phyloP scores from a whole-genome alignment of 495 filamentous ascomycete species.

The Haplographium delicatum region DNA sequence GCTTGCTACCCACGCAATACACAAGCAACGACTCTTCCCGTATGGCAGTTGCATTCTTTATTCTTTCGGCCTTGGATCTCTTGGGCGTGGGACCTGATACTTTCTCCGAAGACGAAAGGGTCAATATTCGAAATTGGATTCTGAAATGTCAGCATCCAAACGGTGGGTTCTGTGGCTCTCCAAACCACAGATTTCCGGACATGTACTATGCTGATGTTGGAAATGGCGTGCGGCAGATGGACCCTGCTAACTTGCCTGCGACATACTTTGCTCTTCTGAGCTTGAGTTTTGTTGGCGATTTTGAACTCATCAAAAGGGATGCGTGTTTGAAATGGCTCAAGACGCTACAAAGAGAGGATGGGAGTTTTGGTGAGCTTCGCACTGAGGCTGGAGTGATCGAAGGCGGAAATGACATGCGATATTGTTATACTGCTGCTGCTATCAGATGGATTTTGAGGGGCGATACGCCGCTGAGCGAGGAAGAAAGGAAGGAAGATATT shows the following conservation, averaged over 20 bases:
- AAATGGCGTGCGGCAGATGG: slow-evolving; percentile 48
- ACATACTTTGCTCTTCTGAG: slow-evolving; percentile 80
- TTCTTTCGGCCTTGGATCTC: slow-evolving; percentile 75
- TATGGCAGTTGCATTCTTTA: slow-evolving; percentile 84
- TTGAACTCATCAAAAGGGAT: slow-evolving; percentile 58
- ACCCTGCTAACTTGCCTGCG: slow-evolving; percentile 77
- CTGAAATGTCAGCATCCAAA: slow-evolving; percentile 67
- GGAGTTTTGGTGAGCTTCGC: slow-evolving; percentile 85
- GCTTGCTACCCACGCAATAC: slow-evolving; percentile 75
- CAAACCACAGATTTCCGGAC: slow-evolving; percentile 36
- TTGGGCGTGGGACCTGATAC: slow-evolving; percentile 55
- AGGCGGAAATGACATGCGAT: slow-evolving; percentile 79
- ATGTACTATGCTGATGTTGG: slow-evolving; percentile 34
- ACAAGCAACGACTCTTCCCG: slow-evolving; percentile 83
- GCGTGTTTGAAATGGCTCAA: slow-evolving; percentile 69
- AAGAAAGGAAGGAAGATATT: slow-evolving; percentile 64
- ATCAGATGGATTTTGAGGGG: slow-evolving; percentile 75
- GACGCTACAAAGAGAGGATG: slow-evolving; percentile 73
- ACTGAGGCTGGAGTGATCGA: slow-evolving; percentile 55
- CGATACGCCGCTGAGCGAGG: slow-evolving; percentile 31
- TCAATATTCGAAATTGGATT: slow-evolving; percentile 62
- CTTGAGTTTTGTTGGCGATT: slow-evolving; percentile 70
- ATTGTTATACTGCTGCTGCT: slow-evolving; percentile 74
- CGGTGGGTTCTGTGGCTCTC: slow-evolving; percentile 78
- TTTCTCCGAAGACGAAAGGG: slow-evolving; percentile 52